Conservation (phyloP, 2,329 filamentous ascomycete genomes). For the Falciphora oryzae region DNA sequence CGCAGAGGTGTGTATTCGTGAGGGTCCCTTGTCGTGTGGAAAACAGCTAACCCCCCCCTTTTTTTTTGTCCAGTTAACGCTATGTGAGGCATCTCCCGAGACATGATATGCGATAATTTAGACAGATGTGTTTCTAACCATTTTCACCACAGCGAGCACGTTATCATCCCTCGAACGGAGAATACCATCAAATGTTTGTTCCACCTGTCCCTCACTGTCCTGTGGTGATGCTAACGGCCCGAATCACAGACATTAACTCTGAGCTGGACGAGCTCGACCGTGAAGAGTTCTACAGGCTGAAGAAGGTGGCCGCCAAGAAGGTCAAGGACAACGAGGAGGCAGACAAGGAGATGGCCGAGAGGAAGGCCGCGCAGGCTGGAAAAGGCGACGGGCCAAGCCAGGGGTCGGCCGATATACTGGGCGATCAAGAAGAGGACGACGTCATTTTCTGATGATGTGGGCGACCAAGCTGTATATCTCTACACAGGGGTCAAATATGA, state of each 20-base stretch:
- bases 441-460: constrained; percentile 90
- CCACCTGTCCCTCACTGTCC: neutral
- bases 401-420: constrained; percentile 60
- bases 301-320: constrained; percentile 88
- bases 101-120: neutral
- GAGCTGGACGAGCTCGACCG: constrained; percentile 95
- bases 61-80: constrained; percentile 67
- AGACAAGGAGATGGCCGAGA: constrained; percentile 71
- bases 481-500: no score
- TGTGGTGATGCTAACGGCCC: neutral
- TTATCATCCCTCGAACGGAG: constrained; percentile 96
- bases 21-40: neutral
- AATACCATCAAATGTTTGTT: constrained; percentile 94
- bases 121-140: neutral
- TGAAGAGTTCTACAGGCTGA: constrained; percentile 96
- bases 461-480: no score
- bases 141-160: constrained; percentile 58
- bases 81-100: constrained; percentile 53
- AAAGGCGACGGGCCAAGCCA: constrained; percentile 18
- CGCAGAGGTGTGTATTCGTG: constrained; percentile 61
- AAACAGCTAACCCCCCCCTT: constrained; percentile 17
- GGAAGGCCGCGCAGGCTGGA: constrained; percentile 44
- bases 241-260: constrained; percentile 76
- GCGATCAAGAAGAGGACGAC: constrained; percentile 72
- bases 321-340: constrained; percentile 67